Percentiles rank a stretch among this genome's conserved stretches.
Evolutionary conservation across 345 rosid species (phyloP).

Genomic region (Lepidium africanum): DNA sequence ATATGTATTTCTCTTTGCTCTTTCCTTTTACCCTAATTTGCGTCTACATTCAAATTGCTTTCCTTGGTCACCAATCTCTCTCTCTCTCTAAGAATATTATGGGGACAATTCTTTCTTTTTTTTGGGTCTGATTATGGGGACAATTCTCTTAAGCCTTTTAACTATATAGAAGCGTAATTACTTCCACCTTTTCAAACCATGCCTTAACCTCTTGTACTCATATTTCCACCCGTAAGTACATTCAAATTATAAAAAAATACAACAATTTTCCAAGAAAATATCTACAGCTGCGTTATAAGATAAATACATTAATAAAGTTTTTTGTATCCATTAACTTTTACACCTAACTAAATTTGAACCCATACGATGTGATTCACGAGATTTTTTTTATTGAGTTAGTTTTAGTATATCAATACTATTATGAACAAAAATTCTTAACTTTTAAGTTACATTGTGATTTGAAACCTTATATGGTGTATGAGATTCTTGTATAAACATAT

Average conservation of each 20-base stretch:
- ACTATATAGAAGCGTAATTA: neutral
- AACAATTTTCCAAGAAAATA: neutral
- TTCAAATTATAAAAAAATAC: neutral
- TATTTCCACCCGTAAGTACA: neutral
- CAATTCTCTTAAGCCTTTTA: neutral
- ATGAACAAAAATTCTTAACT: too few species aligned
- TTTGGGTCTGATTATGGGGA: too few species aligned
- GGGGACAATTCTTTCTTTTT: neutral
- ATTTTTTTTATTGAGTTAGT: too few species aligned
- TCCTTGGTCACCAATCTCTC: neutral
- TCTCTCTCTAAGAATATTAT: neutral
- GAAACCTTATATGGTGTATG: too few species aligned
- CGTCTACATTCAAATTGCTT: slow-evolving; percentile 19
- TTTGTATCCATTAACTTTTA: too few species aligned
- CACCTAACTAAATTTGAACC: too few species aligned
- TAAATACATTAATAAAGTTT: too few species aligned
- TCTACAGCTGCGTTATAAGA: neutral
- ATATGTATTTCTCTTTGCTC: slow-evolving; percentile 2
- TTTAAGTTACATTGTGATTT: too few species aligned
- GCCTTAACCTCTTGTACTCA: neutral
- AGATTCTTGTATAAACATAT: too few species aligned
- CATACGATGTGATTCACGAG: too few species aligned
- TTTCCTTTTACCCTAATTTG: slow-evolving; percentile 6
- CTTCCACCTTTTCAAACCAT: neutral
- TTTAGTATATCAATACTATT: too few species aligned